Conservation (phyloP, 2,329 filamentous ascomycete genomes). For the Podosphaera xanthii region DNA sequence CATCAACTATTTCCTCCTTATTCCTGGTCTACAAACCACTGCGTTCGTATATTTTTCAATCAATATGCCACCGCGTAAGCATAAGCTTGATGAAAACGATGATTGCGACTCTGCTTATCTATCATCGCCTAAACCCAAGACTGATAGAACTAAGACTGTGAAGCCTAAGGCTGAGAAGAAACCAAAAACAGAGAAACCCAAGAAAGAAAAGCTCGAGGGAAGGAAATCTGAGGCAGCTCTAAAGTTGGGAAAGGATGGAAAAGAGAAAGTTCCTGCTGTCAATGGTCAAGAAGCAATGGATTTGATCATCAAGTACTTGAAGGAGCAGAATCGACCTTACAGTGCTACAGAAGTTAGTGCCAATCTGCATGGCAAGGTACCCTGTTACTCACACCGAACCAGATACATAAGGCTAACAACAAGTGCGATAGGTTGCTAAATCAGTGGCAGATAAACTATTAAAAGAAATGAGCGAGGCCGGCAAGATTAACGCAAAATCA, state of each 20-base stretch:
- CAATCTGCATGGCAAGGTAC: constrained; percentile 35
- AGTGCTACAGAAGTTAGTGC: constrained; percentile 30
- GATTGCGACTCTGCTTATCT: neutral
- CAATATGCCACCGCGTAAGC: constrained; percentile 2
- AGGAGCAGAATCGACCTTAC: constrained; percentile 19
- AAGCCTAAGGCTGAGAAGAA: constrained; percentile 2
- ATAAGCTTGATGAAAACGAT: constrained; percentile 1
- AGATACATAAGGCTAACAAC: constrained; percentile 3
- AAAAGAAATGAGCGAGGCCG: constrained; percentile 37
- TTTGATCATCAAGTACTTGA: constrained; percentile 18
- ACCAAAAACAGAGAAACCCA: constrained; percentile 1
- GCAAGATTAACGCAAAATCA: constrained; percentile 29
- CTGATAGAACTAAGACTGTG: neutral
- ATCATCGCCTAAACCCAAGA: neutral
- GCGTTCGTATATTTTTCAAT: neutral
- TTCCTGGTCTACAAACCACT: no score
- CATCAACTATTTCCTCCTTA: no score
- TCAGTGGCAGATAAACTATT: constrained; percentile 35
- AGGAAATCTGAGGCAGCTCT: constrained; percentile 1
- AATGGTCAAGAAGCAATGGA: constrained; percentile 16
- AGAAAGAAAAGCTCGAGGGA: constrained; percentile 1
- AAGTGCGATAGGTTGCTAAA: constrained; percentile 13
- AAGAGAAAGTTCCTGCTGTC: constrained; percentile 12
- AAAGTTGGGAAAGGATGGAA: constrained; percentile 13
- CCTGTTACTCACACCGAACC: constrained; percentile 1